phyloP scores from a whole-genome alignment of 495 filamentous ascomycete genomes.

The Neurospora sublineolata region DNA sequence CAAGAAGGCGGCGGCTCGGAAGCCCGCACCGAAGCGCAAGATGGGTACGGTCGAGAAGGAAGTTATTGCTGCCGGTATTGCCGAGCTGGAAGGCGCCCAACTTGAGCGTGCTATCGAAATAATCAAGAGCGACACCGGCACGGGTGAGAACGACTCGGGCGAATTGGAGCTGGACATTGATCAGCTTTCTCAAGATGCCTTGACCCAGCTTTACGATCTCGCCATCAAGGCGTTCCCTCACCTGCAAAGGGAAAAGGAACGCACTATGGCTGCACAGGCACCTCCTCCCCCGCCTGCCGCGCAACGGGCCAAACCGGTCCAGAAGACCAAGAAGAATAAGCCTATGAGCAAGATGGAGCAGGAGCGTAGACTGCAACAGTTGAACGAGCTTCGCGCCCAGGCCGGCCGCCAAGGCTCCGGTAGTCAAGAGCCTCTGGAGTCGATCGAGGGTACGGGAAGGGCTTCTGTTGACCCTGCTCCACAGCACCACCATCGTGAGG shows the following conservation, averaged over 20 bases:
- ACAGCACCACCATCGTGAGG: constrained; percentile 21
- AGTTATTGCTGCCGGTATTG: constrained; percentile 70
- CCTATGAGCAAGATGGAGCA: constrained; percentile 95
- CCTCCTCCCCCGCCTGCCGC: constrained; percentile 22
- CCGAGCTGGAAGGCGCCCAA: constrained; percentile 56
- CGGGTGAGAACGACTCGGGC: constrained; percentile 67
- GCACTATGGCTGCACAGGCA: constrained; percentile 16
- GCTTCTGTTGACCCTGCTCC: constrained; percentile 8
- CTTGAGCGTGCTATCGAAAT: constrained; percentile 75
- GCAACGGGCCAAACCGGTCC: constrained; percentile 32
- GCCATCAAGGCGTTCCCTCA: constrained; percentile 56
- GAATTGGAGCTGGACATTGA: constrained; percentile 91
- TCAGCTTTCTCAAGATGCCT: constrained; percentile 59
- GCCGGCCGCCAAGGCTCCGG: constrained; percentile 33
- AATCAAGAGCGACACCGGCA: constrained; percentile 76
- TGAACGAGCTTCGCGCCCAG: constrained; percentile 48
- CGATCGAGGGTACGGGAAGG: constrained; percentile 22
- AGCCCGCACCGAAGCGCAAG: constrained; percentile 42
- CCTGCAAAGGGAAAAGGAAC: constrained; percentile 29
- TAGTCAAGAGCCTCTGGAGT: constrained; percentile 38
- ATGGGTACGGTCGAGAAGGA: constrained; percentile 71
- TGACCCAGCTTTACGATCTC: constrained; percentile 64
- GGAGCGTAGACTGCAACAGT: constrained; percentile 72
- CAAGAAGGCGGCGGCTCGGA: constrained; percentile 31
- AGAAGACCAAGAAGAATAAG: constrained; percentile 93